Evolutionary conservation across 495 filamentous ascomycete genomes (phyloP), one percentile per base, ranked within the genome.

Genomic region (Melanomma pulvis-pyrius): DNA sequence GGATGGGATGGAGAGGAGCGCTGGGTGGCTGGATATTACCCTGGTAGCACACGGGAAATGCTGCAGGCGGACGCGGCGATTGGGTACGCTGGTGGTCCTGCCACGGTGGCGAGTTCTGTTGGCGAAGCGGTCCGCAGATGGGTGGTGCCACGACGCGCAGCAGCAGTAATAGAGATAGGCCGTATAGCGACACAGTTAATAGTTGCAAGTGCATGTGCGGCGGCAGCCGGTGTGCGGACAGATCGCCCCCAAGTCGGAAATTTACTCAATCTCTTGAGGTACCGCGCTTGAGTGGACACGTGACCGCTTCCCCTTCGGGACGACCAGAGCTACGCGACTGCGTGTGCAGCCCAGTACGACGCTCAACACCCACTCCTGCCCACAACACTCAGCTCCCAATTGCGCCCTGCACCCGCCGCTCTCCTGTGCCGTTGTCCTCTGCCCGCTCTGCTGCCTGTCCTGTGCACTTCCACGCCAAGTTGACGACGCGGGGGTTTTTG

Each of bases 401-500:
- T 70, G 67, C 67, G 21, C 4, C 30, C 47, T 48, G 56, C 56
- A 49, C 39, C 22, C 12, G 5, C 22, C 28, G 26, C 19, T 21
- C 25, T 5, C 5, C 22, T 59, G 21, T 25, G 5, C 32, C 39
- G 39, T 17, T 32, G 51, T 41, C 21, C 30, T 15, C 25, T 54
- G 21, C 39, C 19, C 41, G 19, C 36, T 25, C 26, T 21, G 1
- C 52, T 34, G 52, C 24, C 29, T 32, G 13, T 19, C 28, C 39
- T 53, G 53, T 59, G 34, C 19, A 39, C 1, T 17, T 50, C 60
- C 13, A 21, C 19, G 19, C 34, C 26, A 24, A 19, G 51, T 39
- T 48, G 15, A 21, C n/a, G 57, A 26, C 59, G 65, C 57, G 63
- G 57, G 62, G 63, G 19, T 66, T 62, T 59, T 59, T 62, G 44